A percentile compares a stretch with the other conserved stretches of the same genome.
phyloP scores from a whole-genome alignment of 202 grass and related monocot genomes.

The Carex arenaria region DNA sequence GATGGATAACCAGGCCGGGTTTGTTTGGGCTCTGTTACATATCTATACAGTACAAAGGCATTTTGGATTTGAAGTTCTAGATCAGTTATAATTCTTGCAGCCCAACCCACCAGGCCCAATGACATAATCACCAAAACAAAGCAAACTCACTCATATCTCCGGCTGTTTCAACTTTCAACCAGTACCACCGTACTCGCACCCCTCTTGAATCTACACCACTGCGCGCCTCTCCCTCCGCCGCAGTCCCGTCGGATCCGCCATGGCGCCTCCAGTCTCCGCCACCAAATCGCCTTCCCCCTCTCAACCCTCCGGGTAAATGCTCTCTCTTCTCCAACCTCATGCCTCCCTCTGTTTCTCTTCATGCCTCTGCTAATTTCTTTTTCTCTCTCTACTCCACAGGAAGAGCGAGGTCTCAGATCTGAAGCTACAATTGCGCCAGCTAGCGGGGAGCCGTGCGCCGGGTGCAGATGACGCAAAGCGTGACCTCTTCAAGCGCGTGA shows the following conservation, averaged over 20 bases:
- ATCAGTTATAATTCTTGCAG: too few species aligned
- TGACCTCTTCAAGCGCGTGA: slow-evolving; percentile 96
- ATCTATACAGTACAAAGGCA: not conserved
- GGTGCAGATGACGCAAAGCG: slow-evolving; percentile 77
- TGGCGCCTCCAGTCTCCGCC: slow-evolving; percentile 63
- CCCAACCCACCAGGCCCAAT: not conserved
- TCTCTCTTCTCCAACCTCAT: not conserved
- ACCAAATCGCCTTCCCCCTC: slow-evolving; percentile 83
- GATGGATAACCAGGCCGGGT: not conserved
- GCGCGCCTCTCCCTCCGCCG: not conserved
- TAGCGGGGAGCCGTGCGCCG: slow-evolving; percentile 74
- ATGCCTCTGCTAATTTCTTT: slow-evolving; percentile 32
- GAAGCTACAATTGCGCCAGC: slow-evolving; percentile 88
- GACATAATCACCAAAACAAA: not conserved
- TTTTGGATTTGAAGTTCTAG: not conserved
- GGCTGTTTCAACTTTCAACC: slow-evolving; percentile 18
- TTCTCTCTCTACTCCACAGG: slow-evolving; percentile 31
- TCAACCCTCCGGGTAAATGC: slow-evolving; percentile 63
- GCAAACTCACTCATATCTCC: not conserved
- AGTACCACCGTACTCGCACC: slow-evolving; percentile 2
- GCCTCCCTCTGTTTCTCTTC: not conserved
- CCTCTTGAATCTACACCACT: not conserved
- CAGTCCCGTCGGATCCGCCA: slow-evolving; percentile 29
- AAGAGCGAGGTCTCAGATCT: slow-evolving; percentile 98
- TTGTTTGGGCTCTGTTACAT: not conserved